Percentiles rank a stretch among this genome's conserved stretches.
These are phyloP conservation scores for Grigorovia transvaalensis DNA, from an alignment of 805 yeast species.

Conservation along the genomic window DNA sequence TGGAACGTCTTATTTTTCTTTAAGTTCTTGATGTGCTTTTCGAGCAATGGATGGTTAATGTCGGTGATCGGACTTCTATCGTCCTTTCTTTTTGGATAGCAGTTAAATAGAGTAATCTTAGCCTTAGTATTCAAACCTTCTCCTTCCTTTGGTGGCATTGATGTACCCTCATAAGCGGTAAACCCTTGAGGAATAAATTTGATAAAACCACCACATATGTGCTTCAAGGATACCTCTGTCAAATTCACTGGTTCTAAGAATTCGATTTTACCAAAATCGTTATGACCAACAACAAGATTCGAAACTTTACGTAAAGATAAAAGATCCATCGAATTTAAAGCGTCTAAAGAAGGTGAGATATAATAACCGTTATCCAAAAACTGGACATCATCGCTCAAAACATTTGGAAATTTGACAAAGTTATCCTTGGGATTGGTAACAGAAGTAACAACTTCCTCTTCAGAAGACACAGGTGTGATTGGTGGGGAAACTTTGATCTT, in stretches of 20 bases:
- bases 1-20: conserved; percentile 43
- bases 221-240: conserved; percentile 49
- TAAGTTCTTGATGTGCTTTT: conserved; percentile 57
- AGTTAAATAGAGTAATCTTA: conserved; percentile 60
- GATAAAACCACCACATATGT: conserved; percentile 57
- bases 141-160: conserved; percentile 52
- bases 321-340: conserved; percentile 48
- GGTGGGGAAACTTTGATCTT: not conserved
- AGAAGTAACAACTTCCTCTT: not conserved
- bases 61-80: conserved; percentile 68
- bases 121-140: conserved; percentile 78
- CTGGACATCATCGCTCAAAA: conserved; percentile 31
- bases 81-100: conserved; percentile 70
- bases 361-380: conserved; percentile 72
- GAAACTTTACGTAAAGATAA: conserved; percentile 53
- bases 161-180: conserved; percentile 59
- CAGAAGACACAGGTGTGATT: conserved; percentile 3
- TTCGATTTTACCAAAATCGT: conserved; percentile 59
- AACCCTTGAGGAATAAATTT: conserved; percentile 50
- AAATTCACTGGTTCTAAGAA: conserved; percentile 79
- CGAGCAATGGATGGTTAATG: conserved; percentile 60
- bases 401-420: conserved; percentile 3
- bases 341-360: conserved; percentile 67
- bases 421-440: not conserved
- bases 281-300: conserved; percentile 68